Evolutionary conservation across 2,329 filamentous ascomycete genomes (phyloP).

Genomic region (Ophiostoma sp.): DNA sequence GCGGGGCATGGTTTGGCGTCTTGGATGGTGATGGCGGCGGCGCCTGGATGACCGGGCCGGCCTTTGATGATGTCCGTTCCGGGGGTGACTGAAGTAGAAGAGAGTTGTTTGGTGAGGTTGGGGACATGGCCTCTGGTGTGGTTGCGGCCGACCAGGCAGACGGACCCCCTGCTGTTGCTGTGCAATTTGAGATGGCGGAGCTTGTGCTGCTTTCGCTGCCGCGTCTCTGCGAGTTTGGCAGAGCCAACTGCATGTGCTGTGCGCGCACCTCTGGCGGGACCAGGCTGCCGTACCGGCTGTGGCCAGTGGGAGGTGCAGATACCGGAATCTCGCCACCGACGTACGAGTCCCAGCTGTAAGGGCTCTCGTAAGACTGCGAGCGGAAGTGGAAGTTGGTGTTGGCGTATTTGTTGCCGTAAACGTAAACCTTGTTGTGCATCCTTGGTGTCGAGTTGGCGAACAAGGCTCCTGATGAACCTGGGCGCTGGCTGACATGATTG

Average conservation of each 20-base stretch:
- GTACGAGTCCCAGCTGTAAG: conserved; percentile 5
- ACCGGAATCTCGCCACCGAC: neutral
- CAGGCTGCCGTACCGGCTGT: conserved; percentile 17
- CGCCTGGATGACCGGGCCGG: neutral
- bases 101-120: conserved; percentile 16
- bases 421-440: neutral
- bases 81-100: conserved; percentile 14
- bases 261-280: neutral
- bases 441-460: neutral
- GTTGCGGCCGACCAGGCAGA: conserved; percentile 26
- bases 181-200: conserved; percentile 21
- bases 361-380: conserved; percentile 24
- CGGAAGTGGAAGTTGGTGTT: conserved; percentile 15
- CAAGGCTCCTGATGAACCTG: neutral
- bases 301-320: neutral
- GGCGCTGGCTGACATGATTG: neutral
- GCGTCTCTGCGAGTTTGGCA: conserved; percentile 9
- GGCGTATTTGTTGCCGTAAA: neutral
- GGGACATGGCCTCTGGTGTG: conserved; percentile 29
- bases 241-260: neutral
- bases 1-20: neutral
- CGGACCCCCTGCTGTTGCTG: conserved; percentile 8
- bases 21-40: neutral
- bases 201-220: conserved; percentile 29
- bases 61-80: conserved; percentile 2